Percentiles rank a stretch among this genome's conserved stretches.
Evolutionary conservation across 2,329 filamentous ascomycete genomes (phyloP).

Genomic region (Aurifilum marmelostoma): DNA sequence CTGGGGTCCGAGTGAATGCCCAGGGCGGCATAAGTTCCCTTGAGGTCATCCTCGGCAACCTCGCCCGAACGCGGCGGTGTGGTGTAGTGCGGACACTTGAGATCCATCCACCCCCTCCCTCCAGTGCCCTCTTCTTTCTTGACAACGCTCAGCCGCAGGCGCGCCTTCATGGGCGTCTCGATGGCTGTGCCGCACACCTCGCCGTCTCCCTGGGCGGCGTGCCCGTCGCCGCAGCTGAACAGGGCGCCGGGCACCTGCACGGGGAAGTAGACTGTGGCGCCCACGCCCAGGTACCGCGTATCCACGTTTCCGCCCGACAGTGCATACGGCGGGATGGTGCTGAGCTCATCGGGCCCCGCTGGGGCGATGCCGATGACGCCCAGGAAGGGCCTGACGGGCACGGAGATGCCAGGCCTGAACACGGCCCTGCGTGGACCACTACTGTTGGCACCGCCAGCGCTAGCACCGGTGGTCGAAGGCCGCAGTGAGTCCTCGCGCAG

Average conservation of each 20-base stretch:
- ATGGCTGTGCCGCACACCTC: constrained; percentile 61
- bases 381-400: constrained; percentile 55
- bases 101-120: constrained; percentile 36
- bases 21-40: constrained; percentile 58
- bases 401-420: constrained; percentile 51
- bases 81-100: constrained; percentile 50
- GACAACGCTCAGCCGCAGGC: constrained; percentile 51
- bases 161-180: constrained; percentile 55
- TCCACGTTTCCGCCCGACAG: constrained; percentile 59
- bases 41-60: constrained; percentile 42
- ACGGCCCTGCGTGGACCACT: constrained; percentile 38
- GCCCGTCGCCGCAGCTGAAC: constrained; percentile 58
- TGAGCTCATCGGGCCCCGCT: constrained; percentile 47
- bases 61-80: constrained; percentile 44
- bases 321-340: constrained; percentile 53
- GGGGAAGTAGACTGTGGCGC: constrained; percentile 52
- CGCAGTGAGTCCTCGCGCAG: constrained; percentile 35
- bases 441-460: constrained; percentile 6
- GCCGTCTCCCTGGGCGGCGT: constrained; percentile 58
- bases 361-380: constrained; percentile 57
- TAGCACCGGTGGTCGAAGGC: constrained; percentile 30
- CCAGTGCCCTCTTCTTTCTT: constrained; percentile 41
- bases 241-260: constrained; percentile 53
- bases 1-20: constrained; percentile 51
- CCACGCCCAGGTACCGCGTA: constrained; percentile 52